These are phyloP conservation scores for Primulina huaijiensis DNA, from an alignment of 257 asterid genomes.

Conservation along the genomic window DNA sequence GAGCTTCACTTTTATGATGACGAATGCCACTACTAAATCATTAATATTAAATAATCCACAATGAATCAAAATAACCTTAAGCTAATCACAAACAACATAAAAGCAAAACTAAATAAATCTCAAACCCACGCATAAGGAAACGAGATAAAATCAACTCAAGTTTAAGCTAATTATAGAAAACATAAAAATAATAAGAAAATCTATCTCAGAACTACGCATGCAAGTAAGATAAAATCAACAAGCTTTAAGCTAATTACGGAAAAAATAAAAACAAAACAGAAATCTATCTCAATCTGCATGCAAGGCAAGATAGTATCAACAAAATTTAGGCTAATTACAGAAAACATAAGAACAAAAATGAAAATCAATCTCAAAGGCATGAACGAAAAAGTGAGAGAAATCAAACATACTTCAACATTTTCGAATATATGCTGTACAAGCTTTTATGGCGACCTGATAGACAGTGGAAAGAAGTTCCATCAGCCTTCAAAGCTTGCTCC, in stretches of 20 bases:
- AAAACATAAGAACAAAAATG: neutral
- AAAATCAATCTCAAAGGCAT: neutral
- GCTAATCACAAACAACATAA: neutral
- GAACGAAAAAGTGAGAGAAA: conserved; percentile 12
- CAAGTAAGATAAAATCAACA: neutral
- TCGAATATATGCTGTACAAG: conserved; percentile 83
- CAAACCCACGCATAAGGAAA: conserved; percentile 37
- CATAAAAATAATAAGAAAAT: neutral
- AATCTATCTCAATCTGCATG: conserved; percentile 45
- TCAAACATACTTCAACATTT: conserved; percentile 72
- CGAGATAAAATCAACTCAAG: conserved; percentile 42
- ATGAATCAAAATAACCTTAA: neutral
- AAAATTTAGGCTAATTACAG: conserved; percentile 34
- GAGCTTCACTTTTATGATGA: neutral
- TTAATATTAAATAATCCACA: neutral
- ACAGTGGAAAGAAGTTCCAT: conserved; percentile 49
- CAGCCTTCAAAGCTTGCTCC: conserved; percentile 59
- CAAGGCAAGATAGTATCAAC: conserved; percentile 45
- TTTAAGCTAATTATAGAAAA: conserved; percentile 31
- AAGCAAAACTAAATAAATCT: conserved; percentile 37
- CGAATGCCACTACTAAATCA: neutral
- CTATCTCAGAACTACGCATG: neutral
- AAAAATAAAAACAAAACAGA: conserved; percentile 23
- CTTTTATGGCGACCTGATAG: conserved; percentile 87
- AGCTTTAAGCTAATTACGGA: neutral